Conservation (phyloP, 164 flowering plant species). For the Chimonanthus praecox region DNA sequence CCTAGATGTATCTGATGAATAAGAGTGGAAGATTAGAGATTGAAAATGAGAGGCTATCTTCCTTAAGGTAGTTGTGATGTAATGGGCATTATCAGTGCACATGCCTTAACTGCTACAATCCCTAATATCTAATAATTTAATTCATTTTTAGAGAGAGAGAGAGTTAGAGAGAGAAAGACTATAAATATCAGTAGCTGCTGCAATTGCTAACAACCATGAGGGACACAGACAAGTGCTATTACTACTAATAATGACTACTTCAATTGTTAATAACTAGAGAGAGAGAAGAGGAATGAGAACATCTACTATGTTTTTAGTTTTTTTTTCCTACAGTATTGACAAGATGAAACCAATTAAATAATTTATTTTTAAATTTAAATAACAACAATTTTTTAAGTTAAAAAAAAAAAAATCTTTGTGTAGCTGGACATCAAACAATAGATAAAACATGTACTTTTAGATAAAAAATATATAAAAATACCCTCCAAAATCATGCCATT, state of each 20-base stretch:
- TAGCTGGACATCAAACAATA: too few relatives aligned
- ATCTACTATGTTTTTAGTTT: too few relatives aligned
- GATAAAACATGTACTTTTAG: too few relatives aligned
- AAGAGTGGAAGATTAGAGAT: neutral
- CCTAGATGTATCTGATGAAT: neutral
- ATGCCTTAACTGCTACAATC: neutral
- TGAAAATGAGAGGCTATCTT: neutral
- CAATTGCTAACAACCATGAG: neutral
- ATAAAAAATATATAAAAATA: too few relatives aligned
- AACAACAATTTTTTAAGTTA: too few relatives aligned
- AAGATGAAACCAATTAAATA: too few relatives aligned
- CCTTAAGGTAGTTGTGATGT: neutral
- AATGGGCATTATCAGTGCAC: neutral
- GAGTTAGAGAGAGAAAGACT: neutral
- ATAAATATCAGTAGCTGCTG: neutral
- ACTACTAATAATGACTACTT: neutral
- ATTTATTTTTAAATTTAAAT: too few relatives aligned
- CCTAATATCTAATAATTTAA: neutral
- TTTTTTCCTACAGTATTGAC: too few relatives aligned
- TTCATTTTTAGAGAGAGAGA: neutral
- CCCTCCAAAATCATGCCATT: too few relatives aligned
- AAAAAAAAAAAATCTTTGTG: too few relatives aligned
- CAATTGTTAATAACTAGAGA: slow-evolving; percentile 1
- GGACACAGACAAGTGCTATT: neutral
- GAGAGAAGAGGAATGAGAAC: neutral